phyloP scores from a whole-genome alignment of 768 basidiomycete genomes.

The Boletus reticuloceps region DNA sequence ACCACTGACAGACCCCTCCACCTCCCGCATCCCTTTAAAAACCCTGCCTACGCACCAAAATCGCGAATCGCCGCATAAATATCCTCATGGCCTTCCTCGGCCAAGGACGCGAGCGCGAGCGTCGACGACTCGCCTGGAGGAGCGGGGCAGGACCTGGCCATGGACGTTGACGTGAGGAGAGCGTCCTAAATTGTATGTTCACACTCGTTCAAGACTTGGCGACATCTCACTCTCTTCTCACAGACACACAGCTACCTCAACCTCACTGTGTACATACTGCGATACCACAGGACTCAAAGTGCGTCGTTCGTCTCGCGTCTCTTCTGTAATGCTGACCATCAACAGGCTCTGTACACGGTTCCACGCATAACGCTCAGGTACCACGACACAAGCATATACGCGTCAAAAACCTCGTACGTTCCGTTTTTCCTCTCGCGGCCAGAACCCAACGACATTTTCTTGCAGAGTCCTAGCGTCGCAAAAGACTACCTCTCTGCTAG shows the following conservation, averaged over 20 bases:
- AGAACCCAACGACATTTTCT: too few relatives aligned
- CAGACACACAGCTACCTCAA: too few relatives aligned
- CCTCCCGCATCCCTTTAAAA: too few relatives aligned
- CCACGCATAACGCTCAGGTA: constrained; percentile 73
- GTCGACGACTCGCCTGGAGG: constrained; percentile 49
- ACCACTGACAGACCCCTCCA: too few relatives aligned
- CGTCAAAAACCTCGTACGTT: constrained; percentile 63
- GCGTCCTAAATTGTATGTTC: constrained; percentile 66
- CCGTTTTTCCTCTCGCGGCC: not conserved
- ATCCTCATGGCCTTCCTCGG: too few relatives aligned
- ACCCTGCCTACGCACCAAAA: constrained; percentile 48
- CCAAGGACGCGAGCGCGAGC: constrained; percentile 50
- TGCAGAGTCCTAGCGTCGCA: too few relatives aligned
- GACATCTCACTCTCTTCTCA: too few relatives aligned
- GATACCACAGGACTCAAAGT: constrained; percentile 81
- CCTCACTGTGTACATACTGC: too few relatives aligned
- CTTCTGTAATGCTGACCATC: not conserved
- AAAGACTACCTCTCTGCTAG: too few relatives aligned
- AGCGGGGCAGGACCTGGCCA: constrained; percentile 39
- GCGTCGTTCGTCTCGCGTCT: not conserved
- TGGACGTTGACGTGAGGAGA: constrained; percentile 43
- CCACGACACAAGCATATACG: constrained; percentile 84
- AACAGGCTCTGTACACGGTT: constrained; percentile 75
- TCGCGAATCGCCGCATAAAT: constrained; percentile 55
- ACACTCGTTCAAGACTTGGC: constrained; percentile 21